Percentiles rank a stretch among this genome's conserved stretches.
Evolutionary conservation across 139 green algal species (phyloP).

Genomic region (Chlamydomonas schloesseri): DNA sequence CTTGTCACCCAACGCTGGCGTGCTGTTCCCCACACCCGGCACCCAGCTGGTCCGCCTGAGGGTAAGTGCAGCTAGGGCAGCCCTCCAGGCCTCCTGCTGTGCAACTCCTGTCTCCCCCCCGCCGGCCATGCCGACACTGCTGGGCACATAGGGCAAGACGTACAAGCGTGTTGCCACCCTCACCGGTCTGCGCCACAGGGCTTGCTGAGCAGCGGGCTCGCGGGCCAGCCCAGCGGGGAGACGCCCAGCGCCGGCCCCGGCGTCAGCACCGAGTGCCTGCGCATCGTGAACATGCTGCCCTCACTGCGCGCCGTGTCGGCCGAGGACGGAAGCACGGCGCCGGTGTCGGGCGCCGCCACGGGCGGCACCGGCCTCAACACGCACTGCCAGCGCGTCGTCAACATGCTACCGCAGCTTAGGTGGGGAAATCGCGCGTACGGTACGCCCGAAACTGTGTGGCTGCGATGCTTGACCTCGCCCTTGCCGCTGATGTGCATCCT

Average conservation of each 20-base stretch:
- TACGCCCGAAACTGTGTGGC: no score
- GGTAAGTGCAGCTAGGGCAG: no score
- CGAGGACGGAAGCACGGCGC: no score
- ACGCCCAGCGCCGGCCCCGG: background rate
- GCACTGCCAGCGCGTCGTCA: no score
- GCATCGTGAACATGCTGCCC: slow-evolving; percentile 19
- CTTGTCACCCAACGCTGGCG: background rate
- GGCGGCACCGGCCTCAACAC: background rate
- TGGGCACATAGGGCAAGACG: no score
- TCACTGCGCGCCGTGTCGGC: no score
- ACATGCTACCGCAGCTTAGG: background rate
- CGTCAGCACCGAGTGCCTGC: slow-evolving; percentile 28
- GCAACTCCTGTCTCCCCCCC: no score
- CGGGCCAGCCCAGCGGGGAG: background rate
- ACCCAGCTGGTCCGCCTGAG: background rate
- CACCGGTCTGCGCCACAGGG: background rate
- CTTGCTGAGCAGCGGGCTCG: background rate
- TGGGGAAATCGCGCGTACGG: background rate
- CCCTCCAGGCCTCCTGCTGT: no score
- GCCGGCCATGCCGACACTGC: no score
- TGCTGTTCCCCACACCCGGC: background rate
- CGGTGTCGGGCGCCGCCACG: background rate
- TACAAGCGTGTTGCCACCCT: no score
- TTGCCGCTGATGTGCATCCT: no score
- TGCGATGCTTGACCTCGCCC: no score